Evolutionary conservation across 169 alveolate species (phyloP), one percentile per base, ranked within the genome.

Genomic region (Cryptosporidium sp.): DNA sequence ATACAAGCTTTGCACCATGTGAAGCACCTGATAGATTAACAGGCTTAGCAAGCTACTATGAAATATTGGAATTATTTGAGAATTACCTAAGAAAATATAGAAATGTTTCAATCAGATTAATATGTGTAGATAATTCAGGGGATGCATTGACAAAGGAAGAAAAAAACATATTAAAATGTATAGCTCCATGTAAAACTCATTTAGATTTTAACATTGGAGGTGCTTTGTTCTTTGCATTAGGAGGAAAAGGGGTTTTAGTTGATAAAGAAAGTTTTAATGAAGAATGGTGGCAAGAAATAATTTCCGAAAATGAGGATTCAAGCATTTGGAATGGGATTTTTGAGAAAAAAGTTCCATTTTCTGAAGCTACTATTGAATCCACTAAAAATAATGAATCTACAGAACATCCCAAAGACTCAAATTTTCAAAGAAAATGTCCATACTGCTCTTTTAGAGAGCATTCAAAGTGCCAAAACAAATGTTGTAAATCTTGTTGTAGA

Each of bases 151-250:
- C 31, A 21, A 53, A 21, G 26, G 62, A 68, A 52, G 85, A 69
- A 51, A 72, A n/a, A 70, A 60, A 53, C 37, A 84, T 75, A 48
- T 44, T 58, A 16, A 67, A 58, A 44, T 69, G 67, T 23, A 69
- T 84, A 23, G 69, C 58, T 8, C 84, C 75, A 58, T 60, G 69
- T 51, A 87, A 65, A 44, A 84, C 93, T 7, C 93, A 89, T 45
- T 37, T 89, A 69, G 93, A 89, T 70, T 68, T 75, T 58, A 89
- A 89, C 51, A 89, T 89, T 35, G 91, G 91, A 12, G 60, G 71
- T n/a, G 85, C 85, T 9, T 14, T 84, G 60, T 89, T 75, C 52
- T 69, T 71, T 75, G 85, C 91, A 18, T 31, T 70, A 12, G 21
- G 58, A 69, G 92, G 92, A 16, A 56, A 71, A 2, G 92, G 92